phyloP scores from a whole-genome alignment of 306 rosid genomes.

The Dryas alaskensis region DNA sequence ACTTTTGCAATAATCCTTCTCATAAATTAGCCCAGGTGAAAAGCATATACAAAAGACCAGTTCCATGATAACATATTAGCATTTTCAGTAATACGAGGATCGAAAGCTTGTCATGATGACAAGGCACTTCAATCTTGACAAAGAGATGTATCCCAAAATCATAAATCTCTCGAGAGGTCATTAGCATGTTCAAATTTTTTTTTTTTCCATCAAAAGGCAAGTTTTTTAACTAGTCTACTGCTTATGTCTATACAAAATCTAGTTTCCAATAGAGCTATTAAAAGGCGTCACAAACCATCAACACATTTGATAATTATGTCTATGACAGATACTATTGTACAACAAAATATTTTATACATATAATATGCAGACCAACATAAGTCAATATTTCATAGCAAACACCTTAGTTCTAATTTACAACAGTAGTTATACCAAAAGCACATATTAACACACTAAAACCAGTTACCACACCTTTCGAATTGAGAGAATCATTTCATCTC shows the following conservation, averaged over 20 bases:
- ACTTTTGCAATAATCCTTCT: background rate
- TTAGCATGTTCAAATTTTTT: background rate
- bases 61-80: background rate
- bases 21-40: background rate
- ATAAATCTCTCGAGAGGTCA: background rate
- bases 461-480: background rate
- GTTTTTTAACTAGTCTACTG: background rate
- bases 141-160: background rate
- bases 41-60: background rate
- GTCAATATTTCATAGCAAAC: background rate
- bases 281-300: background rate
- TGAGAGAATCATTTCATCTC: slow-evolving; percentile 14
- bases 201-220: background rate
- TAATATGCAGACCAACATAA: background rate
- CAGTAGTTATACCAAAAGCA: background rate
- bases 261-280: background rate
- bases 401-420: background rate
- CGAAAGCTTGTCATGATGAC: background rate
- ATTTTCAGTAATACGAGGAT: background rate
- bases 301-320: background rate
- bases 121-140: background rate
- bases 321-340: background rate
- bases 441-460: background rate
- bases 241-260: background rate
- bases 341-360: background rate